Evolutionary conservation across 2,329 filamentous ascomycete species (phyloP), one percentile per base, ranked within the genome.

Genomic region (Aspergillus glaucus): DNA sequence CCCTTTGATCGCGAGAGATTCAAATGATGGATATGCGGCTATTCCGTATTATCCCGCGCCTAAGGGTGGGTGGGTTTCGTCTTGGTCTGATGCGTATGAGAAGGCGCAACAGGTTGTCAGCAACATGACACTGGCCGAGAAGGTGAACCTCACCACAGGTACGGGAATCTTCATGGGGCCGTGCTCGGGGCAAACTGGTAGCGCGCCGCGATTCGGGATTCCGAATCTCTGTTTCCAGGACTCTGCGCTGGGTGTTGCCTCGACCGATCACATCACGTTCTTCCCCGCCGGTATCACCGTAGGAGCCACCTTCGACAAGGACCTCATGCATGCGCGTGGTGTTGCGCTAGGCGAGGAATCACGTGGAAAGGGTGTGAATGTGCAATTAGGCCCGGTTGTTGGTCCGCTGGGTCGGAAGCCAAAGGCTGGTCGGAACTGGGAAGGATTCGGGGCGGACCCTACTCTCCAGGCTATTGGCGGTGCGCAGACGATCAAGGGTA

Each of bases 231-330:
- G 85, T 59, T 72, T 88, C 3, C 83, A 88, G 54, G 87, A 91
- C 63, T 82, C 81, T 0, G 84, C 86, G 1, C 73, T 86, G 30
- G 87, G 88, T 2, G 75, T 93, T 12, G 80, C 86, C 24, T 80
- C 80, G n/a, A 81, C 85, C 1, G 86, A 90, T 55, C 82, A 87
- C 51, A 81, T 84, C 46, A 90, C 86, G 0, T 86, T 82, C 0
- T 93, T 92, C 57, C 87, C 88, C 0, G 79, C 86, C 7, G 87
- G 87, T n/a, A 87, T 92, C 56, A 89, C 85, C 0, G 79, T 79
- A 1, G 87, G 85, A 15, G 85, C 86, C 2, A 89, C 87, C 0
- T 90, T 82, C 63, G 84, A 86, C 67, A 90, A 88, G 69, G 73
- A 79, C 14, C 71, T 89, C 44, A 84, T 89, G 67, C 84, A 85